Conservation (phyloP, 495 filamentous ascomycete genomes). For the Aspergillus taichungensis region DNA sequence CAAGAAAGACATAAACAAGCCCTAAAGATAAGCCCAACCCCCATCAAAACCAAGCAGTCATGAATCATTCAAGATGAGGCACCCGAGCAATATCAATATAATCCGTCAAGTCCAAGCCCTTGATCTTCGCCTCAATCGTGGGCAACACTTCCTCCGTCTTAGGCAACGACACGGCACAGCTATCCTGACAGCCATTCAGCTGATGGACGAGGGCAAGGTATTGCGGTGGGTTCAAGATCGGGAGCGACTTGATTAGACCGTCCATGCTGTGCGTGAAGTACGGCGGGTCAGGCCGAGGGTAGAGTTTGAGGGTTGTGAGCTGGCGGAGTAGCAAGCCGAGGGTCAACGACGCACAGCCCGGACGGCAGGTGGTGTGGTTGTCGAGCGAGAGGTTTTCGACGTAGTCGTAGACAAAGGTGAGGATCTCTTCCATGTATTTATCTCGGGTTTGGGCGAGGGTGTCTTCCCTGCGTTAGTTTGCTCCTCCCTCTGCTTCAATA, state of each 20-base stretch:
- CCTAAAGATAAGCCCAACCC: too few species aligned
- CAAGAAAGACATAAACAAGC: too few species aligned
- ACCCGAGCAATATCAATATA: too few species aligned
- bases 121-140: not conserved
- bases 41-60: too few species aligned
- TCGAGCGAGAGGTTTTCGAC: not conserved
- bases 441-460: too few species aligned
- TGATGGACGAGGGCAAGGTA: slow-evolving; percentile 1
- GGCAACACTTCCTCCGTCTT: not conserved
- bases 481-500: too few species aligned
- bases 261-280: not conserved
- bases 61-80: too few species aligned
- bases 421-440: not conserved
- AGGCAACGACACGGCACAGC: not conserved
- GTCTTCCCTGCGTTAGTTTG: too few species aligned
- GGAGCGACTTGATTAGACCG: not conserved
- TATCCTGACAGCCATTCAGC: not conserved
- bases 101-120: not conserved
- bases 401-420: not conserved
- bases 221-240: not conserved
- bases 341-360: slow-evolving; percentile 1
- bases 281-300: not conserved
- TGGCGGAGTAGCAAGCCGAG: not conserved
- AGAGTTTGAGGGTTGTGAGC: not conserved
- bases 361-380: not conserved